These are phyloP conservation scores for Lactifluus echinatus DNA, from an alignment of 768 basidiomycete genomes.

Conservation along the genomic window DNA sequence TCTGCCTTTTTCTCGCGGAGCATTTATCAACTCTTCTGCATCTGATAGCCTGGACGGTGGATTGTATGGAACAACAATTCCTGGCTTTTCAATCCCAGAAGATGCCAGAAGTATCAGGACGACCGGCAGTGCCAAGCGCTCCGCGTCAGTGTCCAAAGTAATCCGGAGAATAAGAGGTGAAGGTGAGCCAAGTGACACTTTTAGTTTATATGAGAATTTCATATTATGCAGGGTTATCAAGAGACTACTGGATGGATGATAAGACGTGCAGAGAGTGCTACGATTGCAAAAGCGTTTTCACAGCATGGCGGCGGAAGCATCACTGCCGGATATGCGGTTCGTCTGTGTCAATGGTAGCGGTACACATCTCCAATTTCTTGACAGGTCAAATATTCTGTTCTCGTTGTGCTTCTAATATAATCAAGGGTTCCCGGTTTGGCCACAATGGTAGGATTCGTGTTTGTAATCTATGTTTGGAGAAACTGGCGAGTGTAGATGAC, in stretches of 20 bases:
- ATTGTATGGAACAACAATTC: slow-evolving; percentile 68
- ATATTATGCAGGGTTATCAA: slow-evolving; percentile 56
- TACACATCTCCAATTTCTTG: not conserved
- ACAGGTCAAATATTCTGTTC: slow-evolving; percentile 97
- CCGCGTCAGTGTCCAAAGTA: slow-evolving; percentile 83
- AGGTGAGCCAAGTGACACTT: slow-evolving; percentile 38
- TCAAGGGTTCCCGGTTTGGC: slow-evolving; percentile 89
- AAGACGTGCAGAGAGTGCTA: slow-evolving; percentile 93
- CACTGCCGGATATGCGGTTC: slow-evolving; percentile 95
- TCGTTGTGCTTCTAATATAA: slow-evolving; percentile 92
- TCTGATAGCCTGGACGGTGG: slow-evolving; percentile 50
- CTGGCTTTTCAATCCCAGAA: slow-evolving; percentile 88
- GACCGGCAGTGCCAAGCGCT: slow-evolving; percentile 57
- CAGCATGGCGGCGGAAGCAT: slow-evolving; percentile 90
- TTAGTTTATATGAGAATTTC: not conserved
- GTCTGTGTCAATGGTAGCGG: slow-evolving; percentile 19
- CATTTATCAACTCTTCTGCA: slow-evolving; percentile 41
- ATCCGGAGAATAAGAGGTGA: slow-evolving; percentile 87
- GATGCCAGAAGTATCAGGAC: slow-evolving; percentile 85
- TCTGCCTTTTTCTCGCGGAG: slow-evolving; percentile 44
- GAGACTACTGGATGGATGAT: slow-evolving; percentile 99
- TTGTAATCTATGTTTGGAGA: slow-evolving; percentile 92
- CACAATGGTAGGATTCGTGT: slow-evolving; percentile 93
- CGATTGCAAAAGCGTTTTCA: slow-evolving; percentile 91
- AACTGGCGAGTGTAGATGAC: slow-evolving; percentile 77